phyloP scores from a whole-genome alignment of 2,329 filamentous ascomycete species.

The Colletotrichum tanaceti region DNA sequence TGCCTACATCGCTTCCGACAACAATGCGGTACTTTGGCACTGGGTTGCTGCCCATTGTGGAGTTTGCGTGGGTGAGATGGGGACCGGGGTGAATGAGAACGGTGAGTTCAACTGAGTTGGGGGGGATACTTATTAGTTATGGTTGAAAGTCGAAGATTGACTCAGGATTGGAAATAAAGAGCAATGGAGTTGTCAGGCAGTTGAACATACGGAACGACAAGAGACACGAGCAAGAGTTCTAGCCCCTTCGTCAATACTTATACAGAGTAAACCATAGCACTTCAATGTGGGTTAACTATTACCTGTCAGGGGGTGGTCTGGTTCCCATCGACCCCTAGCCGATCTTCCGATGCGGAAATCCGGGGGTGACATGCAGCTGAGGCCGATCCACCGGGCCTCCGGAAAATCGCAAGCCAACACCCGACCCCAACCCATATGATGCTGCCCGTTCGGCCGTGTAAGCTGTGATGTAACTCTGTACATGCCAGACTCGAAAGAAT shows the following conservation, averaged over 20 bases:
- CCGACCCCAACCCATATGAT: conserved; percentile 30
- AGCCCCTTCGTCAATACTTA: not conserved
- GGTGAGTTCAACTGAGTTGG: too few species aligned
- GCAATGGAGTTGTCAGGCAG: not conserved
- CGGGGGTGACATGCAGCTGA: conserved; percentile 18
- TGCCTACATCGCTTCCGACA: conserved; percentile 64
- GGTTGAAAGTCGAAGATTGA: too few species aligned
- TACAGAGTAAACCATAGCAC: not conserved
- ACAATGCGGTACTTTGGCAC: conserved; percentile 62
- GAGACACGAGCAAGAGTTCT: not conserved
- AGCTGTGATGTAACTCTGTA: not conserved
- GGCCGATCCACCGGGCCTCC: conserved; percentile 13
- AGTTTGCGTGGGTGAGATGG: not conserved
- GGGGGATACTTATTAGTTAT: too few species aligned
- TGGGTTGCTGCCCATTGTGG: conserved; percentile 42
- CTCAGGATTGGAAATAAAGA: too few species aligned
- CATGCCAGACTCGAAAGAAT: too few species aligned
- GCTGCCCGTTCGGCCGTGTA: conserved; percentile 1
- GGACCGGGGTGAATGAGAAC: not conserved
- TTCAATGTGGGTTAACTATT: not conserved
- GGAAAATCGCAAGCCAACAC: conserved; percentile 23
- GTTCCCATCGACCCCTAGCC: not conserved
- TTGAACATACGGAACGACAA: not conserved
- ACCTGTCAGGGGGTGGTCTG: not conserved
- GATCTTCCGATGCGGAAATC: conserved; percentile 39